Evolutionary conservation across 169 alveolate species (phyloP).

Genomic region (Eimeria mitis): DNA sequence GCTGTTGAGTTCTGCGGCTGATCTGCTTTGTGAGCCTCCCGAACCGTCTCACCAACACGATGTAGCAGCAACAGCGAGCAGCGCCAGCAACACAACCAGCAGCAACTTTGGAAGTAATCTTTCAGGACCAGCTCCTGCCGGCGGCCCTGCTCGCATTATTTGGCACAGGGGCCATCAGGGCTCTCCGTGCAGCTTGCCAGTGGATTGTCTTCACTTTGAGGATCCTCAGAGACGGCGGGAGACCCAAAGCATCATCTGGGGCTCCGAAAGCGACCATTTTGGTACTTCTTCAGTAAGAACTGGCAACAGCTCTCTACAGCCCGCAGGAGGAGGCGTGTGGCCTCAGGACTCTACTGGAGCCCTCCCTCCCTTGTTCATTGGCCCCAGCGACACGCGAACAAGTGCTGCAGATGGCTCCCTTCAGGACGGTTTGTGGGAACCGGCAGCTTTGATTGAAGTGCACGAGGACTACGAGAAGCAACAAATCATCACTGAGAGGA

Average conservation of each 20-base stretch:
- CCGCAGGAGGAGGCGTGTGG: constrained; percentile 7
- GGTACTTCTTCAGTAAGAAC: not conserved
- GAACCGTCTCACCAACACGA: not conserved
- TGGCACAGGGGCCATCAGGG: constrained; percentile 56
- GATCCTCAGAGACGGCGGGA: not conserved
- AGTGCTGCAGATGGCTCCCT: not conserved
- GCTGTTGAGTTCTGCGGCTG: not conserved
- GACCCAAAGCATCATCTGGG: not conserved
- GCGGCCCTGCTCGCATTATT: constrained; percentile 49
- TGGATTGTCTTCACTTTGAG: constrained; percentile 19
- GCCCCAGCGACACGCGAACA: not conserved
- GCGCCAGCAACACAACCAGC: not conserved
- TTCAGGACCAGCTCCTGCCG: not conserved
- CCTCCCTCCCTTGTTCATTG: constrained; percentile 42
- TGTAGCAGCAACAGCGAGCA: not conserved
- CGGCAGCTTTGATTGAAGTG: constrained; percentile 53
- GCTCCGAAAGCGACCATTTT: not conserved
- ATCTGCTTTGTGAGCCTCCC: not conserved
- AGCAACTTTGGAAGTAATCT: not conserved
- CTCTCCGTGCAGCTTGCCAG: constrained; percentile 32
- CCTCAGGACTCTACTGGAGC: constrained; percentile 4
- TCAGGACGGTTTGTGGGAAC: not conserved
- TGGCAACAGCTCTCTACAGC: not conserved
- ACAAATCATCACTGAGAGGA: constrained; percentile 46
- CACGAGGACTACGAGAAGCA: constrained; percentile 69